A percentile compares a stretch with the other conserved stretches of the same genome.
Conservation (phyloP, 495 filamentous ascomycete species). For the Talaromyces nanjingensis region DNA sequence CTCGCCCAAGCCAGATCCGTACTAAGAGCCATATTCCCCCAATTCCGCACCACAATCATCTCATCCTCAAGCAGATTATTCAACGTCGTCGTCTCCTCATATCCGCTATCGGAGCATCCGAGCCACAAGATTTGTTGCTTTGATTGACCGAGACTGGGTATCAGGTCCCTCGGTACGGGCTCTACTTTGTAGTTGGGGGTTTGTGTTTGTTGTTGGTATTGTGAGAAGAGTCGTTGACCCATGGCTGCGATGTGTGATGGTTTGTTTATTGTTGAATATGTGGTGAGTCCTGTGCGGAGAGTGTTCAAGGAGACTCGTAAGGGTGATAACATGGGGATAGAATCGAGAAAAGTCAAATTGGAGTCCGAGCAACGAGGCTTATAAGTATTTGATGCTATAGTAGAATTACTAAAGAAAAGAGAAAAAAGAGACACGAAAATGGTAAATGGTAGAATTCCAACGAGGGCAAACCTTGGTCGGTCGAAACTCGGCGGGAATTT, state of each 20-base stretch:
- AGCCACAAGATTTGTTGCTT: slow-evolving; percentile 36
- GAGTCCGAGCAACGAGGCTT: neutral
- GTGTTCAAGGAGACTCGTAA: neutral
- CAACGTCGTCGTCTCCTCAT: slow-evolving; percentile 27
- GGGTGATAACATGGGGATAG: neutral
- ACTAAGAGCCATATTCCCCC: slow-evolving; percentile 31
- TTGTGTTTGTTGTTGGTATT: neutral
- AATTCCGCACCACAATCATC: slow-evolving; percentile 33
- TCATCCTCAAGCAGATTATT: slow-evolving; percentile 26
- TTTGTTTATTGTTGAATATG: neutral
- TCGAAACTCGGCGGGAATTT: neutral
- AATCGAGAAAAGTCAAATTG: neutral
- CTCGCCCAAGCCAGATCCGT: slow-evolving; percentile 27
- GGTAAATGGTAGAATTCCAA: neutral
- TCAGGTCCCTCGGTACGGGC: slow-evolving; percentile 14
- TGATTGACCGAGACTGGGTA: slow-evolving; percentile 20
- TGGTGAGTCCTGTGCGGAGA: neutral
- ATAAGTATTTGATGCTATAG: neutral
- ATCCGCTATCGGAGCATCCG: slow-evolving; percentile 33
- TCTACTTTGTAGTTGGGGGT: neutral
- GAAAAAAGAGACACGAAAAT: neutral
- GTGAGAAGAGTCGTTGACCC: neutral
- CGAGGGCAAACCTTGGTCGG: neutral
- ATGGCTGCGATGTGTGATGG: neutral
- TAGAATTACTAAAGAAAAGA: neutral